These are phyloP conservation scores for Auxenochlorella protothecoides DNA, from an alignment of 139 green algal genomes.

Conservation along the genomic window DNA sequence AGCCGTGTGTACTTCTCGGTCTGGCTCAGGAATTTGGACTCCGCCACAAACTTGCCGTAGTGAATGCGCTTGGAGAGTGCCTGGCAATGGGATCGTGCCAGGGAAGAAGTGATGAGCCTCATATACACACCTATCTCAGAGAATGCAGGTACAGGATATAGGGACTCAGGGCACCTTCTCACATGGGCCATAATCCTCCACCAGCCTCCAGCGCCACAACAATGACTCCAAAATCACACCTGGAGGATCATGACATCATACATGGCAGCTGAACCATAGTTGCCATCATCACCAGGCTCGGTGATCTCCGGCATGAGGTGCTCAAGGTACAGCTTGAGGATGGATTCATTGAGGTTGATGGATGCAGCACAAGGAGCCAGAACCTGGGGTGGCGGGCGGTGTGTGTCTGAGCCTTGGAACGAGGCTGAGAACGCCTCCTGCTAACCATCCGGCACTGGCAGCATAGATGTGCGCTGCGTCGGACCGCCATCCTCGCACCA, in stretches of 20 bases:
- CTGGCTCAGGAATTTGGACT: conserved; percentile 89
- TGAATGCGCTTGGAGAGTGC: conserved; percentile 94
- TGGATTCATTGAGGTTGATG: conserved; percentile 86
- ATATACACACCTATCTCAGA: too few relatives aligned
- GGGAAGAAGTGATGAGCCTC: background rate
- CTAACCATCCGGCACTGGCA: too few relatives aligned
- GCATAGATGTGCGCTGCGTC: too few relatives aligned
- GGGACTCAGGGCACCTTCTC: too few relatives aligned
- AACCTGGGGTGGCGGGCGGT: conserved; percentile 33
- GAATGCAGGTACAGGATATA: too few relatives aligned
- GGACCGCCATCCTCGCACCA: too few relatives aligned
- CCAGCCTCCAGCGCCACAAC: background rate
- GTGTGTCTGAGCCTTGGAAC: too few relatives aligned
- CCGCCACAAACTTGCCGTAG: conserved; percentile 98
- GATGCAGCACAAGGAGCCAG: conserved; percentile 43
- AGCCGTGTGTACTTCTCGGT: conserved; percentile 65
- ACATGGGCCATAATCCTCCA: background rate
- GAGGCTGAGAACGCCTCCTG: too few relatives aligned
- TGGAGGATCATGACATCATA: conserved; percentile 38
- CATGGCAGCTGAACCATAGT: conserved; percentile 85
- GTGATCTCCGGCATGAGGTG: conserved; percentile 66
- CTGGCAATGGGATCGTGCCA: conserved; percentile 33
- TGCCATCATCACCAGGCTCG: conserved; percentile 77
- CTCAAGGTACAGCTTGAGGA: conserved; percentile 80
- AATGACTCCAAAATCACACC: background rate